Evolutionary conservation across 805 yeast genomes (phyloP), one percentile per base, ranked within the genome.

Genomic region (Saccharomycopsis javanensis): DNA sequence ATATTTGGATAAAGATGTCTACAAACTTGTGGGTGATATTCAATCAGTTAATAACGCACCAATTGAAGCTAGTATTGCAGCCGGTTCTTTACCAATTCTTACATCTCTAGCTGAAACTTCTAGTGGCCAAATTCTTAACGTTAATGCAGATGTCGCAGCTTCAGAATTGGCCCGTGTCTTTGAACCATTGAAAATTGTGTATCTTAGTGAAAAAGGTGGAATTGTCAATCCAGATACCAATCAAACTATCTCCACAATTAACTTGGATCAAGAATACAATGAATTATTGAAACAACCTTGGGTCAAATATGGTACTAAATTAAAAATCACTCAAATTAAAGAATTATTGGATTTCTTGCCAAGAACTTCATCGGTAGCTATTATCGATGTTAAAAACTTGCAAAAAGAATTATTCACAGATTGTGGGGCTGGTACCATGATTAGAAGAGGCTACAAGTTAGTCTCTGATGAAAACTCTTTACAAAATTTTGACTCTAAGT

Each of bases 81-180:
- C 97, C 7, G 99, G 99, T 55, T 96, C 96, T 56, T 78, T 94
- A 67, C 99, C 99, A 30, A 91, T 94, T 63, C 79, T 94, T 68
- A 94, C 99, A 1, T 92, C 98, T 1, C 74, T 94, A 65, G 99
- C 99, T 7, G 99, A 94, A 73, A 94, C 98, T 18, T 80, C 94
- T 16, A 88, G 94, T 1, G 99, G 99, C 34, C 99, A 94, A 75
- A 86, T 94, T 70, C 79, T 94, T 69, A 94, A 94, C 66, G 98
- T 94, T 60, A 94, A 94, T 69, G 99, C 99, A 6, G 99, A 94
- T 69, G 97, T 94, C 55, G 99, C 98, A 48, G 99, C 99, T 51
- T 96, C 97, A 65, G 98, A 94, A 72, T 79, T 94, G 63, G 97
- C 99, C 25, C 81, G 97, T 68, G 96, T 88, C 55, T 88, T 94